Percentiles rank a stretch among this genome's conserved stretches.
Evolutionary conservation across 2,329 filamentous ascomycete genomes (phyloP).

Genomic region (Xylaria sp.): DNA sequence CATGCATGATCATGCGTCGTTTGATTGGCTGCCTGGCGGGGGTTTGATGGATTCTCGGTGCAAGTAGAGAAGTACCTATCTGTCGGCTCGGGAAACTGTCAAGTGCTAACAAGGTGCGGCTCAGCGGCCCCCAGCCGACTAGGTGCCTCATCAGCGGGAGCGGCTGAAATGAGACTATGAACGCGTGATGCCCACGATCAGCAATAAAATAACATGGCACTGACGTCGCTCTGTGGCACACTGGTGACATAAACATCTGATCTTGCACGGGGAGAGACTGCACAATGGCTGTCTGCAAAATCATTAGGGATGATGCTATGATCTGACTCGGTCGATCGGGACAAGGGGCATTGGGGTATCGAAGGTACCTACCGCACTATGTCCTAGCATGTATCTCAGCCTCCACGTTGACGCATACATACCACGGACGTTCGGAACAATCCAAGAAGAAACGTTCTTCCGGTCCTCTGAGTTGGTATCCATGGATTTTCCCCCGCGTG

Average conservation of each 20-base stretch:
- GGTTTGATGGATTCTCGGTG: slow-evolving; percentile 10
- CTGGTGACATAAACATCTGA: slow-evolving; percentile 16
- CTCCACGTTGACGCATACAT: slow-evolving; percentile 30
- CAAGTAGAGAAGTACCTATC: slow-evolving; percentile 9
- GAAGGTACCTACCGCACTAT: slow-evolving; percentile 30
- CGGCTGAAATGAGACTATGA: slow-evolving; percentile 37
- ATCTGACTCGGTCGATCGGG: slow-evolving; percentile 43
- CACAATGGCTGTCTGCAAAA: slow-evolving; percentile 9
- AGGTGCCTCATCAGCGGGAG: slow-evolving; percentile 31
- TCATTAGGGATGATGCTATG: slow-evolving; percentile 33
- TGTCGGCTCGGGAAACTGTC: slow-evolving; percentile 25
- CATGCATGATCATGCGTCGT: slow-evolving; percentile 10
- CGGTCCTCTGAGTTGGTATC: background rate
- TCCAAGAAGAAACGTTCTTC: background rate
- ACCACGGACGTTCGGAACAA: slow-evolving; percentile 20
- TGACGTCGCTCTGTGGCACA: background rate
- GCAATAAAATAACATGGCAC: slow-evolving; percentile 1
- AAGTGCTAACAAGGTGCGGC: slow-evolving; percentile 42
- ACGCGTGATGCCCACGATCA: slow-evolving; percentile 31
- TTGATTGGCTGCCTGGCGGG: slow-evolving; percentile 26
- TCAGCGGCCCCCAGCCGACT: slow-evolving; percentile 38
- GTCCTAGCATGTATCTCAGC: slow-evolving; percentile 34
- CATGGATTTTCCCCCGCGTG: background rate
- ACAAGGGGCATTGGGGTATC: slow-evolving; percentile 34
- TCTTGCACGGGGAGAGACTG: slow-evolving; percentile 3